Conservation (phyloP, 306 rosid species). For the Abrus pulchellus region DNA sequence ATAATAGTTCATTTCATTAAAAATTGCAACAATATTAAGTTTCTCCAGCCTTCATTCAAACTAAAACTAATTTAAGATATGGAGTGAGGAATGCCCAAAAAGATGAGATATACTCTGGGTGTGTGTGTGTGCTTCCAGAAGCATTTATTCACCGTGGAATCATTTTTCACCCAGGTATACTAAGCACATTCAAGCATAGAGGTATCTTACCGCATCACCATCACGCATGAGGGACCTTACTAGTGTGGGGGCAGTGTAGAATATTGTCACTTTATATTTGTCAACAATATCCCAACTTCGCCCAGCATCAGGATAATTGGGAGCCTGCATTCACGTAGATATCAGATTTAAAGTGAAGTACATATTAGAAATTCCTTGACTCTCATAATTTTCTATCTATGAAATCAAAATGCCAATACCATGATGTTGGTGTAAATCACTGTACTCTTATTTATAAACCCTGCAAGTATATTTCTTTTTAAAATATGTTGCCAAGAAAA, state of each 20-base stretch:
- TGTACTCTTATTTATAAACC: constrained; percentile 9
- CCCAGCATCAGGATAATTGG: constrained; percentile 93
- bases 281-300: constrained; percentile 99
- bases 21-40: neutral
- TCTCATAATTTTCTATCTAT: constrained; percentile 36
- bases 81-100: constrained; percentile 5
- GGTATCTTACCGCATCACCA: constrained; percentile 70
- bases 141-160: constrained; percentile 33
- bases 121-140: neutral
- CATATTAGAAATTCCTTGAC: constrained; percentile 33
- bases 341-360: constrained; percentile 38
- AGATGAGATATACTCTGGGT: neutral
- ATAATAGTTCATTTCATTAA: neutral
- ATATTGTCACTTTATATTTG: constrained; percentile 88
- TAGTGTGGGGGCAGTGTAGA: constrained; percentile 98
- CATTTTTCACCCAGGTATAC: constrained; percentile 19
- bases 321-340: constrained; percentile 72
- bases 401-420: constrained; percentile 9
- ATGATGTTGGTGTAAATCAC: constrained; percentile 24
- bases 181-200: constrained; percentile 14
- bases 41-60: constrained; percentile 4
- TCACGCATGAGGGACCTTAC: constrained; percentile 99
- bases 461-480: constrained; percentile 4
- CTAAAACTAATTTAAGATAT: neutral
- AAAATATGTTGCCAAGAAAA: constrained; percentile 32